phyloP scores from a whole-genome alignment of 2,329 filamentous ascomycete genomes.

The Ophiostoma montium region DNA sequence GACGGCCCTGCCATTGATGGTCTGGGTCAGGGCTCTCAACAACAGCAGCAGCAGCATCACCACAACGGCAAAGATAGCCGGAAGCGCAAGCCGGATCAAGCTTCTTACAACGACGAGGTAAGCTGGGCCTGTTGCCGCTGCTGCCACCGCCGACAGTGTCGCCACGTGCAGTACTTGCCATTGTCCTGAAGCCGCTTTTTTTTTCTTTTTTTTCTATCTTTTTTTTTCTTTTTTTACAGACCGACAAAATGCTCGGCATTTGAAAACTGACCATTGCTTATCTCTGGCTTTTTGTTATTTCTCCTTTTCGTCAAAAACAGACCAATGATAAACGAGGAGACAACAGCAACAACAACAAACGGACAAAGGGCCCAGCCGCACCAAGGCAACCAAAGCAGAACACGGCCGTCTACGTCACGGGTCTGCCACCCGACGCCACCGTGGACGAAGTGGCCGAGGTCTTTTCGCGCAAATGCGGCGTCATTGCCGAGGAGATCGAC shows the following conservation, averaged over 20 bases:
- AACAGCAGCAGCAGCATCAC: constrained; percentile 8
- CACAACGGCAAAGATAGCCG: constrained; percentile 11
- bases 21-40: too few species aligned
- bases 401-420: constrained; percentile 84
- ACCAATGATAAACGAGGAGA: constrained; percentile 1
- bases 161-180: neutral
- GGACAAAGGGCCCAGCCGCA: constrained; percentile 18
- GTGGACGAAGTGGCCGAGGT: constrained; percentile 67
- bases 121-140: constrained; percentile 19
- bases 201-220: neutral
- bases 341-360: constrained; percentile 7
- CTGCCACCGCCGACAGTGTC: neutral
- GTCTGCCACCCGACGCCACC: constrained; percentile 66
- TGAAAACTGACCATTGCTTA: constrained; percentile 10
- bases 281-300: constrained; percentile 1
- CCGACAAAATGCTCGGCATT: constrained; percentile 8
- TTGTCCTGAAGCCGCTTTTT: neutral
- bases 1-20: neutral
- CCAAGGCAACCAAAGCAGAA: constrained; percentile 50
- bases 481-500: constrained; percentile 90
- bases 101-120: constrained; percentile 25
- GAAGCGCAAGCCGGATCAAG: constrained; percentile 29
- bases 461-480: constrained; percentile 73
- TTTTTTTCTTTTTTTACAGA: neutral
- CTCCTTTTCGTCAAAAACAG: constrained; percentile 4